These are phyloP conservation scores for Schwanniomyces pseudopolymorphus DNA, from an alignment of 805 yeast species.

Conservation along the genomic window DNA sequence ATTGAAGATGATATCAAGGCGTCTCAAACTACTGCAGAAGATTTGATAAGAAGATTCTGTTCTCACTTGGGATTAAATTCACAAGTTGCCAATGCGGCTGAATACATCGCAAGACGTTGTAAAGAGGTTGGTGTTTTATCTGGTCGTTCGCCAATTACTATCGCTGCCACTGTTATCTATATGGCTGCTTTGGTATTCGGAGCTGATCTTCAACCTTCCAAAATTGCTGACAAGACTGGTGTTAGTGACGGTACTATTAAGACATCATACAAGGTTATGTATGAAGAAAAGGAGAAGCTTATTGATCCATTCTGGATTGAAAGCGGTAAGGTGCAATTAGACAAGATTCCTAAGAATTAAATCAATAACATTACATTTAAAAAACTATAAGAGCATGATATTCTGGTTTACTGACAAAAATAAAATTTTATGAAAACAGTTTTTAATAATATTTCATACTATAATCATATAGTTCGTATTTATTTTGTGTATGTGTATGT, in stretches of 20 bases:
- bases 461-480: too few relatives aligned
- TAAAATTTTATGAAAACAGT: too few relatives aligned
- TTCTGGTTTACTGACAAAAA: too few relatives aligned
- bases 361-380: too few relatives aligned
- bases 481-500: neutral
- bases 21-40: slow-evolving; percentile 89
- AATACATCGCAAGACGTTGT: slow-evolving; percentile 84
- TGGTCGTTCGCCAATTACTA: slow-evolving; percentile 95
- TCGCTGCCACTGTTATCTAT: slow-evolving; percentile 96
- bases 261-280: slow-evolving; percentile 81
- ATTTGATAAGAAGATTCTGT: slow-evolving; percentile 92
- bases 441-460: too few relatives aligned
- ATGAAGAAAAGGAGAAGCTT: slow-evolving; percentile 62
- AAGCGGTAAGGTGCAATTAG: slow-evolving; percentile 60
- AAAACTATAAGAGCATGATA: too few relatives aligned
- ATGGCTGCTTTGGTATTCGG: slow-evolving; percentile 90
- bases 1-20: slow-evolving; percentile 57
- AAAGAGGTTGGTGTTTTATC: slow-evolving; percentile 92
- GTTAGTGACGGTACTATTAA: slow-evolving; percentile 97
- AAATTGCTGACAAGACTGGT: slow-evolving; percentile 89
- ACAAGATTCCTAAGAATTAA: slow-evolving; percentile 33
- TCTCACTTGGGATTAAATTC: slow-evolving; percentile 87
- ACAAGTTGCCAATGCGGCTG: slow-evolving; percentile 88
- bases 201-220: slow-evolving; percentile 69
- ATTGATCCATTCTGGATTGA: slow-evolving; percentile 78